Evolutionary conservation across 257 asterid species (phyloP).

Genomic region (Capsicum baccatum): DNA sequence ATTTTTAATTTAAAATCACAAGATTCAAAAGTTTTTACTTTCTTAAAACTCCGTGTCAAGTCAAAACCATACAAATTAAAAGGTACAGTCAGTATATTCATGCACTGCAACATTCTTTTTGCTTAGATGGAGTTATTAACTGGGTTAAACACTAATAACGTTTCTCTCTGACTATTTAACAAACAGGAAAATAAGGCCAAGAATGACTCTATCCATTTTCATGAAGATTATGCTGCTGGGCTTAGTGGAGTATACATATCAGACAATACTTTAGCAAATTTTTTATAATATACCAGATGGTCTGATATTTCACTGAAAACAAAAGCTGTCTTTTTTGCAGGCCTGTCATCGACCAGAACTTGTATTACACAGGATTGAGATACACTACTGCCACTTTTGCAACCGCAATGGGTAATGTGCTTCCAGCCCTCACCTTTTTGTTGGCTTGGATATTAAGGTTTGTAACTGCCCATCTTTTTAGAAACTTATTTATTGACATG

Average conservation of each 20-base stretch:
- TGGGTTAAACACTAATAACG: background rate
- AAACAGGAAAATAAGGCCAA: conserved; percentile 83
- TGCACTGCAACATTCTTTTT: background rate
- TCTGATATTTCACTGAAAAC: background rate
- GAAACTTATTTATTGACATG: background rate
- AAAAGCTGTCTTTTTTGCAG: conserved; percentile 29
- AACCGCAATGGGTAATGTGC: conserved; percentile 65
- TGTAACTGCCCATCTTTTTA: background rate
- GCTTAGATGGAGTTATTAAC: background rate
- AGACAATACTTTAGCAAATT: background rate
- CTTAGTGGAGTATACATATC: conserved; percentile 58
- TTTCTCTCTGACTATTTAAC: background rate
- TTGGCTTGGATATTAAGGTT: conserved; percentile 82
- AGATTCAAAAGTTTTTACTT: no score
- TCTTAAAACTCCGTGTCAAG: background rate
- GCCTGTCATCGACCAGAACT: conserved; percentile 78
- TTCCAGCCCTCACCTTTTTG: conserved; percentile 77
- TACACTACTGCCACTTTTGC: conserved; percentile 72
- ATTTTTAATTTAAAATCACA: no score
- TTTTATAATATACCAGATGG: background rate
- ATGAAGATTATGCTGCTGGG: conserved; percentile 64
- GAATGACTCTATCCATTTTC: conserved; percentile 61
- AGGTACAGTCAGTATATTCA: background rate
- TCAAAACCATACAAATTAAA: background rate
- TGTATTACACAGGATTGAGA: conserved; percentile 69